Percentiles rank a stretch among this genome's conserved stretches.
Conservation (phyloP, 2,329 filamentous ascomycete genomes). For the Aspergillus jensenii region DNA sequence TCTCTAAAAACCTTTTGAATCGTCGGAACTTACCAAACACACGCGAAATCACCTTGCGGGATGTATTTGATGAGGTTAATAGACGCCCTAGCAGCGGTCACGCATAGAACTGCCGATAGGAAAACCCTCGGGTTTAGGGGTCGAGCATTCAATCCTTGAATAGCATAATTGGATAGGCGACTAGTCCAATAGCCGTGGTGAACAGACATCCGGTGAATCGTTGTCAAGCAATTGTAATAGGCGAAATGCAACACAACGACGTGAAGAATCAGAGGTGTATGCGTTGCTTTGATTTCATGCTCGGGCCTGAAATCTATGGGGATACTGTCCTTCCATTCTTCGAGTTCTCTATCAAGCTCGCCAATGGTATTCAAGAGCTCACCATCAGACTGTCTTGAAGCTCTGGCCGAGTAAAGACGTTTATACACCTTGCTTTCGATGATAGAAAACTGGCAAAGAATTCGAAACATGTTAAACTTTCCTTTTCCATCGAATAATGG, state of each 20-base stretch:
- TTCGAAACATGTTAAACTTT: conserved; percentile 91
- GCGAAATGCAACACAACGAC: conserved; percentile 93
- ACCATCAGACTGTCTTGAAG: conserved; percentile 85
- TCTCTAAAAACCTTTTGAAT: not conserved
- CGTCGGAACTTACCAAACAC: conserved; percentile 73
- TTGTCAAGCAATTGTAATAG: conserved; percentile 97
- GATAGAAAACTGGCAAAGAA: conserved; percentile 86
- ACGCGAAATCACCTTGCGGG: conserved; percentile 89
- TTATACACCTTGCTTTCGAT: conserved; percentile 96
- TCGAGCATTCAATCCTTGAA: conserved; percentile 86
- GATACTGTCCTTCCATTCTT: conserved; percentile 95
- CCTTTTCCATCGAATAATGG: conserved; percentile 83
- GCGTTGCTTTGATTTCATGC: conserved; percentile 88
- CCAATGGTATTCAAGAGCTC: conserved; percentile 94
- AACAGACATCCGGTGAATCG: conserved; percentile 97
- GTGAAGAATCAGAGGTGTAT: conserved; percentile 91
- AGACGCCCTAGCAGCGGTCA: conserved; percentile 86
- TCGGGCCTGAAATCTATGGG: conserved; percentile 96
- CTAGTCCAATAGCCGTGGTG: conserved; percentile 99
- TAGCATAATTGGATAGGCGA: conserved; percentile 88
- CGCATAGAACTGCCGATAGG: conserved; percentile 87
- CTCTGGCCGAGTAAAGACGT: conserved; percentile 86
- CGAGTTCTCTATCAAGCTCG: conserved; percentile 83
- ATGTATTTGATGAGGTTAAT: conserved; percentile 96
- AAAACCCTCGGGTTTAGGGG: conserved; percentile 93